Percentiles rank a stretch among this genome's conserved stretches.
Evolutionary conservation across 768 basidiomycete genomes (phyloP).

Genomic region (Galerina marginata): DNA sequence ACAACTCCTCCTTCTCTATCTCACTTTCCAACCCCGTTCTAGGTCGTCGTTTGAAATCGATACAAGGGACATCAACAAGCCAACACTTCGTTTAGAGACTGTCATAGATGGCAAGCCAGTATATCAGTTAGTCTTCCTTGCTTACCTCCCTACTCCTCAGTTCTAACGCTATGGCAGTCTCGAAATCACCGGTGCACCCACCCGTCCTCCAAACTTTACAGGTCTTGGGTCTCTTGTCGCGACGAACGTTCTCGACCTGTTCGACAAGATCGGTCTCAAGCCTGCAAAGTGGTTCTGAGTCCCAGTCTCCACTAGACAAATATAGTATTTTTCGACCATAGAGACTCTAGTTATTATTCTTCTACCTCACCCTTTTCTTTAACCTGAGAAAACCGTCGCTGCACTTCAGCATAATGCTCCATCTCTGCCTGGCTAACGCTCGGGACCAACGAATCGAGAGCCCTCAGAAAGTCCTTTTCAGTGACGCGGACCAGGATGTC

Average conservation of each 20-base stretch:
- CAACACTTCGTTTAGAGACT: slow-evolving; percentile 60
- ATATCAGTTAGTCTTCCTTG: slow-evolving; percentile 49
- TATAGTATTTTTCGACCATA: neutral
- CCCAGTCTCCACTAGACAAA: slow-evolving; percentile 2
- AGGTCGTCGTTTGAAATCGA: slow-evolving; percentile 78
- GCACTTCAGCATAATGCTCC: slow-evolving; percentile 79
- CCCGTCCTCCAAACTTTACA: slow-evolving; percentile 44
- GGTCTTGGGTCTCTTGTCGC: slow-evolving; percentile 51
- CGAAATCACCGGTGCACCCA: slow-evolving; percentile 53
- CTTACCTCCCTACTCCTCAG: neutral
- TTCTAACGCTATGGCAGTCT: slow-evolving; percentile 37
- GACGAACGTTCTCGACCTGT: slow-evolving; percentile 55
- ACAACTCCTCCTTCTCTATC: neutral
- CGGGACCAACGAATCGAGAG: slow-evolving; percentile 73
- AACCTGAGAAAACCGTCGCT: slow-evolving; percentile 63
- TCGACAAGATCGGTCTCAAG: slow-evolving; percentile 58
- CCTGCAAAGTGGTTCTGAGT: slow-evolving; percentile 63
- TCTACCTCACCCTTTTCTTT: slow-evolving; percentile 4
- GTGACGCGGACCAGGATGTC: slow-evolving; percentile 82
- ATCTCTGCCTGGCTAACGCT: slow-evolving; percentile 88
- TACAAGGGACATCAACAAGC: slow-evolving; percentile 55
- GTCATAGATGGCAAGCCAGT: slow-evolving; percentile 61
- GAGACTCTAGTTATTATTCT: slow-evolving; percentile 4
- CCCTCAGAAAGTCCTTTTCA: slow-evolving; percentile 74
- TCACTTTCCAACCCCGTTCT: neutral